Conservation (phyloP, 257 asterid genomes). For the Asclepias syriaca region DNA sequence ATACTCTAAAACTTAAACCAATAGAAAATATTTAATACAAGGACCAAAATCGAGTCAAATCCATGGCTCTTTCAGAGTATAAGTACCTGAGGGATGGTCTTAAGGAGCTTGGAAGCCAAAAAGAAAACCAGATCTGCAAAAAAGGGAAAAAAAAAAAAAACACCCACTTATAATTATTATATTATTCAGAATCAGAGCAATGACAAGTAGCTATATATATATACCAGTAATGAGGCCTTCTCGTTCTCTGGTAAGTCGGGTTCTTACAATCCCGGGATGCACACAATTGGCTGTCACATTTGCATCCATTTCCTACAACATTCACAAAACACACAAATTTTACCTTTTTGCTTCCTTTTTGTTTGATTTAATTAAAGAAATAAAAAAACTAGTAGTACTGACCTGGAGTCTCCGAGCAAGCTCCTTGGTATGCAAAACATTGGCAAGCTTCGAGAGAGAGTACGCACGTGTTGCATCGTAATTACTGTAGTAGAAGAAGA, state of each 20-base stretch:
- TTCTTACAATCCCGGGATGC: constrained; percentile 95
- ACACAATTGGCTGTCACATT: constrained; percentile 86
- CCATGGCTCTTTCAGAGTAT: too few species aligned
- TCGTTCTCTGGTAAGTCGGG: constrained; percentile 89
- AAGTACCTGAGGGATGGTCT: constrained; percentile 82
- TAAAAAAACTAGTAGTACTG: not conserved
- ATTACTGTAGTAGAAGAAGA: constrained; percentile 39
- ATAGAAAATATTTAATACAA: too few species aligned
- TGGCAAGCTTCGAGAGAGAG: constrained; percentile 96
- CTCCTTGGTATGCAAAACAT: constrained; percentile 96
- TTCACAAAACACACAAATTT: constrained; percentile 25
- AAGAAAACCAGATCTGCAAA: constrained; percentile 75
- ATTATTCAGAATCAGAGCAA: not conserved
- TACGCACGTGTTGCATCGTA: constrained; percentile 98
- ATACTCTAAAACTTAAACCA: too few species aligned
- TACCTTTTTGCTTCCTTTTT: constrained; percentile 13
- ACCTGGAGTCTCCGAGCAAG: constrained; percentile 72
- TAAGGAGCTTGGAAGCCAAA: constrained; percentile 77
- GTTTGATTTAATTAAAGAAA: not conserved
- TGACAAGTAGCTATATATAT: too few species aligned
- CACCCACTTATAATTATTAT: not conserved
- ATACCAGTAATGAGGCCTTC: constrained; percentile 69
- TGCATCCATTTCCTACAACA: constrained; percentile 72
- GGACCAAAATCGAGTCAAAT: too few species aligned
- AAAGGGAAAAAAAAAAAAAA: too few species aligned